Evolutionary conservation across 768 basidiomycete species (phyloP).

Genomic region (Multifurca ochricompacta): DNA sequence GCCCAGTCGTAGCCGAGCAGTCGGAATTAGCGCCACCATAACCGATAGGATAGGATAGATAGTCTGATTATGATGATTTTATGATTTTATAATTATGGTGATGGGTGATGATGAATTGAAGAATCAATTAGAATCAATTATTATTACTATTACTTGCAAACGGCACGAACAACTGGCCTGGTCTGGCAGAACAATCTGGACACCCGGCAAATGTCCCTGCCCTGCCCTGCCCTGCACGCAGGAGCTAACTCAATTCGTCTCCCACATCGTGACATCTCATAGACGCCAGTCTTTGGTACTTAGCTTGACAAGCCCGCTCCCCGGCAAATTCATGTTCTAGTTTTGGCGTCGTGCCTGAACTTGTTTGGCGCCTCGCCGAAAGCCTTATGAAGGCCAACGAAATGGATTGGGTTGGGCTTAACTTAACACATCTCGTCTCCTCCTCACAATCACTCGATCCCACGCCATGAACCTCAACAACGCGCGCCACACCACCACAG

Average conservation of each 20-base stretch:
- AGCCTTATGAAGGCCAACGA: conserved; percentile 20
- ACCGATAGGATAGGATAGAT: conserved; percentile 12
- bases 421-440: conserved; percentile 17
- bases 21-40: conserved; percentile 10
- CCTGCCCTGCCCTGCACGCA: too few relatives aligned
- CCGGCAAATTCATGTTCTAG: conserved; percentile 14
- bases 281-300: conserved; percentile 9
- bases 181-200: not conserved
- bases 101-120: not conserved
- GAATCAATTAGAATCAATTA: not conserved
- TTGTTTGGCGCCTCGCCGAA: conserved; percentile 19
- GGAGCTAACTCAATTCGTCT: conserved; percentile 21
- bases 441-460: conserved; percentile 3
- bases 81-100: too few relatives aligned
- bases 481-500: conserved; percentile 18
- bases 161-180: conserved; percentile 9
- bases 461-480: conserved; percentile 19
- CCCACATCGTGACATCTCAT: conserved; percentile 14
- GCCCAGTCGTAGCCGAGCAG: not conserved
- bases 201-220: conserved; percentile 11
- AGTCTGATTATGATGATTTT: conserved; percentile 2
- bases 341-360: conserved; percentile 18
- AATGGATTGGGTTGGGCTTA: not conserved
- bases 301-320: conserved; percentile 17
- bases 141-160: too few relatives aligned